phyloP scores from a whole-genome alignment of 139 green algal genomes.

The Edaphochlamys debaryana region DNA sequence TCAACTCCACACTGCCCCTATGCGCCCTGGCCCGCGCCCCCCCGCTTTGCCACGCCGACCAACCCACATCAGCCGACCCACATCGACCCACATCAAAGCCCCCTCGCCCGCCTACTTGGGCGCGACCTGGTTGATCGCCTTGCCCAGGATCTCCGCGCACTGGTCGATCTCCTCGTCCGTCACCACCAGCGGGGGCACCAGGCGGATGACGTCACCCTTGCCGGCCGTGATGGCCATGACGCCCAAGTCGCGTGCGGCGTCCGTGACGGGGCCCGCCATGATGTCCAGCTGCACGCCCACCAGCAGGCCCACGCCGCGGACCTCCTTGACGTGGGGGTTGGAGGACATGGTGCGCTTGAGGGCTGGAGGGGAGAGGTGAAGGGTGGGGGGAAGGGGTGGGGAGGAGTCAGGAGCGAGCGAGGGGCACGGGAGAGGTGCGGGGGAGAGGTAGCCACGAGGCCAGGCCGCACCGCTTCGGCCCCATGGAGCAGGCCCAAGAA shows the following conservation, averaged over 20 bases:
- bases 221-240: slow-evolving; percentile 95
- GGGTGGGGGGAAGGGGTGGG: neutral
- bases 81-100: neutral
- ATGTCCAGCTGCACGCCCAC: slow-evolving; percentile 93
- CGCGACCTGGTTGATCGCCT: slow-evolving; percentile 21
- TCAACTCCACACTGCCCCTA: too few relatives aligned
- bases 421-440: too few relatives aligned
- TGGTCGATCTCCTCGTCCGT: slow-evolving; percentile 89
- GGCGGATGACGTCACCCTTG: slow-evolving; percentile 91
- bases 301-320: slow-evolving; percentile 92
- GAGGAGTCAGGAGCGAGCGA: neutral
- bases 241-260: slow-evolving; percentile 76
- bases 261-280: slow-evolving; percentile 80
- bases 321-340: slow-evolving; percentile 90
- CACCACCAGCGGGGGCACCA: slow-evolving; percentile 95
- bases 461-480: too few relatives aligned
- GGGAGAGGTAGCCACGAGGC: too few relatives aligned
- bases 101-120: neutral
- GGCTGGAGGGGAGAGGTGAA: neutral
- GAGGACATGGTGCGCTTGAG: slow-evolving; percentile 73
- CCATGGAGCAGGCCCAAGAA: too few relatives aligned
- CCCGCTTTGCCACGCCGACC: too few relatives aligned
- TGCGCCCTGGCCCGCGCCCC: too few relatives aligned
- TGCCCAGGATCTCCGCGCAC: slow-evolving; percentile 49
- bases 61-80: too few relatives aligned